These are phyloP conservation scores for Termitomyces sp. DNA, from an alignment of 768 basidiomycete species.

Conservation along the genomic window DNA sequence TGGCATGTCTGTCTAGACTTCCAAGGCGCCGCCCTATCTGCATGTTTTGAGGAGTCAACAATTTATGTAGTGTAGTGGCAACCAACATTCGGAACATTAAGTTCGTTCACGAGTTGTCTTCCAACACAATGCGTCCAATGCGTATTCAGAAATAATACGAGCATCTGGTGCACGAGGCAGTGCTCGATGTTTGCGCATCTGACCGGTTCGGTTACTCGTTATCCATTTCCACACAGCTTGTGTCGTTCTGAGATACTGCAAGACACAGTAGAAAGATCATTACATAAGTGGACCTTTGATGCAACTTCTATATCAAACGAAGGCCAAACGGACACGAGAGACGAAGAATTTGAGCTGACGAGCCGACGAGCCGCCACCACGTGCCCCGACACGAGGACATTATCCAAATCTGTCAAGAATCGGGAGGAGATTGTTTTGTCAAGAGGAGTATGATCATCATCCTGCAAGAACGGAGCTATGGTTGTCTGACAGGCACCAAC, in stretches of 20 bases:
- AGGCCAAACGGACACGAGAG: neutral
- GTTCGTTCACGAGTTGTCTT: neutral
- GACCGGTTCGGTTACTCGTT: neutral
- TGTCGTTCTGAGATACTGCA: neutral
- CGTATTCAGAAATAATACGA: neutral
- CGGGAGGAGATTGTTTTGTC: slow-evolving; percentile 4
- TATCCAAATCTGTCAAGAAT: slow-evolving; percentile 1
- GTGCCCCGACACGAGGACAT: slow-evolving; percentile 4
- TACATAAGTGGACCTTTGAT: neutral
- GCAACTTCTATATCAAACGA: neutral
- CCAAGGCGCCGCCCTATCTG: neutral
- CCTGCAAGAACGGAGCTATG: slow-evolving; percentile 34
- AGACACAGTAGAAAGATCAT: neutral
- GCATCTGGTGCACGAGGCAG: neutral
- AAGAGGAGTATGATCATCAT: slow-evolving; percentile 10
- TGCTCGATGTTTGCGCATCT: slow-evolving; percentile 1
- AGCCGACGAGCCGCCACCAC: slow-evolving; percentile 8
- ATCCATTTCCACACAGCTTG: no score
- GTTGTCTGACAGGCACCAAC: slow-evolving; percentile 28
- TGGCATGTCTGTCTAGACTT: neutral
- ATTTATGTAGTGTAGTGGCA: no score
- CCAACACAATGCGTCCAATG: neutral
- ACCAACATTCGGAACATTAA: neutral
- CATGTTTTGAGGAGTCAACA: neutral
- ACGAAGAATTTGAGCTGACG: neutral